These are phyloP conservation scores for Candida maltosa DNA, from an alignment of 805 yeast genomes.

Conservation along the genomic window DNA sequence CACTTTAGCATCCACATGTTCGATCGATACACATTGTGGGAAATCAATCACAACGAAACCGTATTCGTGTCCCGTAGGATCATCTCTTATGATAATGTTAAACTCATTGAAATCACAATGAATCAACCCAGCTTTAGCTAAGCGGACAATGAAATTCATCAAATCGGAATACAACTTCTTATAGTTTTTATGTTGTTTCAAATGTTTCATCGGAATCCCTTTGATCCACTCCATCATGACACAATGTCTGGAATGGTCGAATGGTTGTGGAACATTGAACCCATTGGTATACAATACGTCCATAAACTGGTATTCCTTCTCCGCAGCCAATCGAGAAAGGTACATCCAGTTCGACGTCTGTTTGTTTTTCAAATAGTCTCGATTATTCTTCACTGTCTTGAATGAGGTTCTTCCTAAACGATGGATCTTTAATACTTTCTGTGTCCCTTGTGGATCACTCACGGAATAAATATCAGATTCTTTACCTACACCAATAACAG, in stretches of 20 bases:
- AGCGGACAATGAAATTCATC: constrained; percentile 79
- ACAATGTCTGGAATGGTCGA: constrained; percentile 86
- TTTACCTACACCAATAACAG: constrained; percentile 93
- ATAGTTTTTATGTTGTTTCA: constrained; percentile 67
- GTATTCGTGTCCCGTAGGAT: constrained; percentile 44
- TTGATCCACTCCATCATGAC: constrained; percentile 87
- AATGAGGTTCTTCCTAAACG: constrained; percentile 93
- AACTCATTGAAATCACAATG: constrained; percentile 98
- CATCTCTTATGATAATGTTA: constrained; percentile 81
- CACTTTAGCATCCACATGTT: constrained; percentile 82
- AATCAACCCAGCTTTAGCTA: constrained; percentile 85
- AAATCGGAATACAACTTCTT: constrained; percentile 75
- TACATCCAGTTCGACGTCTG: constrained; percentile 90
- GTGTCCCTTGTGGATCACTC: constrained; percentile 58
- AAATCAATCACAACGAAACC: constrained; percentile 94
- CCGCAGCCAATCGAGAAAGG: constrained; percentile 84
- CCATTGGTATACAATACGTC: constrained; percentile 67
- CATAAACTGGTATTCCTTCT: constrained; percentile 90
- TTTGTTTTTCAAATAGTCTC: constrained; percentile 81
- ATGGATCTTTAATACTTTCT: constrained; percentile 82
- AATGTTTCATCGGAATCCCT: constrained; percentile 87
- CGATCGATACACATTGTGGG: constrained; percentile 95
- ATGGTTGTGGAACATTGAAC: constrained; percentile 84
- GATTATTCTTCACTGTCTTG: constrained; percentile 84
- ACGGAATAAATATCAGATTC: constrained; percentile 93